Evolutionary conservation across 2,329 filamentous ascomycete genomes (phyloP).

Genomic region (Fonsecaea pugnacius): DNA sequence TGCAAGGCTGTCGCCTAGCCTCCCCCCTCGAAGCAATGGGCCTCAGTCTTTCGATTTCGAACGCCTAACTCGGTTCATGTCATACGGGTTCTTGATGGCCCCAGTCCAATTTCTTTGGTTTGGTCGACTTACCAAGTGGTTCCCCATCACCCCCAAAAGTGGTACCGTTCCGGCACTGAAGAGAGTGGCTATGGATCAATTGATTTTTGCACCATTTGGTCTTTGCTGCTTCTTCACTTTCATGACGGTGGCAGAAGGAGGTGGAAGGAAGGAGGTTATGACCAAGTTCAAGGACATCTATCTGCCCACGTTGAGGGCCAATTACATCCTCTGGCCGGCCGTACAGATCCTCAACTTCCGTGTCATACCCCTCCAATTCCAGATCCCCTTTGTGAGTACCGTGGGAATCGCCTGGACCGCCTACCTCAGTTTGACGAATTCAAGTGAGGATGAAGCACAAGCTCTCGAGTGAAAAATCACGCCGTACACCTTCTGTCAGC

Average conservation of each 20-base stretch:
- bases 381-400: slow-evolving; percentile 95
- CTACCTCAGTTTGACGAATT: slow-evolving; percentile 90
- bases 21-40: slow-evolving; percentile 65
- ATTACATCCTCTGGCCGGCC: slow-evolving; percentile 91
- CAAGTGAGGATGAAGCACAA: slow-evolving; percentile 67
- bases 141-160: slow-evolving; percentile 79
- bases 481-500: slow-evolving; percentile 2
- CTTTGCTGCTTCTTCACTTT: slow-evolving; percentile 88
- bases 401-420: slow-evolving; percentile 97
- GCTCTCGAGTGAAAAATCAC: slow-evolving; percentile 17
- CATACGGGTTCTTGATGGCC: slow-evolving; percentile 95
- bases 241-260: slow-evolving; percentile 95
- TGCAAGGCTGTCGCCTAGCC: slow-evolving; percentile 66
- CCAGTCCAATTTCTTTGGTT: slow-evolving; percentile 97
- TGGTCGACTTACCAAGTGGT: slow-evolving; percentile 76
- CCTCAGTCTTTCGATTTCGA: slow-evolving; percentile 95
- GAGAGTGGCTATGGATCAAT: slow-evolving; percentile 87
- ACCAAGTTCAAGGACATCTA: slow-evolving; percentile 94
- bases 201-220: slow-evolving; percentile 88
- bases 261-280: slow-evolving; percentile 75
- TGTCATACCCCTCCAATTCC: slow-evolving; percentile 91
- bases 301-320: slow-evolving; percentile 89
- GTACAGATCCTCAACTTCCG: slow-evolving; percentile 98
- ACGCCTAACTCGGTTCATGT: slow-evolving; percentile 91
- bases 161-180: slow-evolving; percentile 80